Base-by-base conservation (phyloP, 345 rosid species). In the Pistacia integerrima region DNA sequence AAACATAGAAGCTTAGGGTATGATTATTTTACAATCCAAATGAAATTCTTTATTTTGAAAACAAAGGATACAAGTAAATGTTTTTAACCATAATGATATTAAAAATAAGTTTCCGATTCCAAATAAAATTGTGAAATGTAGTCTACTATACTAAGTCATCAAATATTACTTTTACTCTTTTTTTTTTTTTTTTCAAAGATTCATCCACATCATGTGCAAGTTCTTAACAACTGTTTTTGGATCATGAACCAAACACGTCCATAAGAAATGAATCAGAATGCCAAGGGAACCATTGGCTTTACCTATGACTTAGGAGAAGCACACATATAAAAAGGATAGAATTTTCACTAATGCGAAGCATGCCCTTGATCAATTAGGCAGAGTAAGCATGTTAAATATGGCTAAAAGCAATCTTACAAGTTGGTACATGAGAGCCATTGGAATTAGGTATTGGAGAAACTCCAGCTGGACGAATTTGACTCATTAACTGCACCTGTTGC, bases 401-500 rank as follows among this genome's bases (percentile, higher is more conserved):
- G 66, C n/a, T 61, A 77, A 54, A 79, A 68, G 48, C 17, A 72
- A 69, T 69, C 93, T 89, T 91, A 97, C 99, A 76, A 73, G 85
- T 80, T 79, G 91, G 77, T 69, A 94, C 79, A 84, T 85, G 93
- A 82, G 91, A 89, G 74, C 96, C 99, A 84, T 93, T 94, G 59
- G 98, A 80, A 79, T 85, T 80, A 71, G 92, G 84, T 61, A 92
- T 70, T 44, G 96, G 22, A 55, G 86, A 46, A 51, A 86, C 88
- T 64, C 91, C 90, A 73, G 92, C 72, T 69, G 91, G 85, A 79
- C 80, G 90, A 67, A 92, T 88, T 85, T 91, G 94, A 79, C 16
- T 90, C 97, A 93, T 92, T 84, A 92, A 85, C 51, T 69, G 89
- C 64, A 90, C 94, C 84, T 97, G 99, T 77, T 91, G 92, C 84